A percentile compares a stretch with the other conserved stretches of the same genome.
Evolutionary conservation across 768 basidiomycete species (phyloP).

Genomic region (Suillus cothurnatus): DNA sequence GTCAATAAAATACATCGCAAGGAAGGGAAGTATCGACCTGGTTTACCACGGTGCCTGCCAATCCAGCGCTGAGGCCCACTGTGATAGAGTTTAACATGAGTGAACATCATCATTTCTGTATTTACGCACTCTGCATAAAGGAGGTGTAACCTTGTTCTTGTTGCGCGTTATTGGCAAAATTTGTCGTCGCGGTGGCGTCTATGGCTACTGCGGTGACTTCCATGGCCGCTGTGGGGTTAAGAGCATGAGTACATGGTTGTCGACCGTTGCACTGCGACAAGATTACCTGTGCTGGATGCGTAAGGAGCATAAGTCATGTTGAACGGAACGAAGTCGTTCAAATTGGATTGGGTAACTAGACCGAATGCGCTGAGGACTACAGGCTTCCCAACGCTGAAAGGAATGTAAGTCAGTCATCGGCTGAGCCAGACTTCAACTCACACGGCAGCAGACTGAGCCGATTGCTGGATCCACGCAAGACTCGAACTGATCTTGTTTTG

Average conservation of each 20-base stretch:
- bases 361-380: constrained; percentile 57
- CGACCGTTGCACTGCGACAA: not conserved
- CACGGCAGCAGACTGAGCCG: constrained; percentile 47
- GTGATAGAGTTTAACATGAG: not conserved
- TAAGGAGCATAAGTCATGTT: constrained; percentile 49
- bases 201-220: too few species aligned
- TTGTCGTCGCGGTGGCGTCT: too few species aligned
- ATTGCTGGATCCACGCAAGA: constrained; percentile 54
- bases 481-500: constrained; percentile 55
- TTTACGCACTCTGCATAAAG: constrained; percentile 50
- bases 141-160: constrained; percentile 53
- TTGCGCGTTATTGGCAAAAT: too few species aligned
- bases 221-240: constrained; percentile 15
- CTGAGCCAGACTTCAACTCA: constrained; percentile 29
- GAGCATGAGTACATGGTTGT: constrained; percentile 1
- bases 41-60: constrained; percentile 28
- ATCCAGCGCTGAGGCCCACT: constrained; percentile 45
- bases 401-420: constrained; percentile 6
- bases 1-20: not conserved
- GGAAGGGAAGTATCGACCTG: constrained; percentile 18
- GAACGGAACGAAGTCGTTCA: constrained; percentile 62
- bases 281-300: constrained; percentile 34
- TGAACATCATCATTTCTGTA: not conserved
- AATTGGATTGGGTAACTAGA: constrained; percentile 58
- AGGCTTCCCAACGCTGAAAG: constrained; percentile 56